These are phyloP conservation scores for Poa pratensis DNA, from an alignment of 176 grass and related monocot genomes.

Conservation along the genomic window DNA sequence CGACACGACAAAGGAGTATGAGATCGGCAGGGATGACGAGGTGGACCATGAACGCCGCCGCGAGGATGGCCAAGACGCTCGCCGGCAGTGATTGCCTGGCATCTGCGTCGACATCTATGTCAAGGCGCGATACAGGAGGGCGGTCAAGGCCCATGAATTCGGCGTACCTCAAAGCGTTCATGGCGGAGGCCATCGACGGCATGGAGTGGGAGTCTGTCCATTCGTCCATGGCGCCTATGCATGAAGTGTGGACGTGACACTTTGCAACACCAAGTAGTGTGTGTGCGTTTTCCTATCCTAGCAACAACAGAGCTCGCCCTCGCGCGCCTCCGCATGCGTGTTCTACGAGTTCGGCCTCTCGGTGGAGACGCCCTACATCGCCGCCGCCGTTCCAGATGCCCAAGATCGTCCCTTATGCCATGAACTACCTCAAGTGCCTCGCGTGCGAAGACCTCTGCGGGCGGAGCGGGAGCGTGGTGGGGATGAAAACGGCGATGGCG, in stretches of 20 bases:
- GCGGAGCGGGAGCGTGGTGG: slow-evolving; percentile 33
- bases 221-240: slow-evolving; percentile 50
- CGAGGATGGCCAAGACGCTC: slow-evolving; percentile 59
- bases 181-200: slow-evolving; percentile 55
- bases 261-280: too few species aligned
- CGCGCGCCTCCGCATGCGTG: slow-evolving; percentile 42
- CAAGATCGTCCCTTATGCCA: slow-evolving; percentile 67
- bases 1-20: background rate
- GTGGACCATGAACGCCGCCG: slow-evolving; percentile 37
- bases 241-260: slow-evolving; percentile 33
- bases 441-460: slow-evolving; percentile 50
- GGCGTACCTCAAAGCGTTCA: slow-evolving; percentile 64
- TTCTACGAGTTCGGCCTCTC: slow-evolving; percentile 69
- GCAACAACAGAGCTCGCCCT: slow-evolving; percentile 43
- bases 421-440: slow-evolving; percentile 73
- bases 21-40: slow-evolving; percentile 49
- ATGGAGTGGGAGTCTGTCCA: slow-evolving; percentile 72
- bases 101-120: slow-evolving; percentile 79
- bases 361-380: slow-evolving; percentile 52
- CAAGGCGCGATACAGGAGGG: slow-evolving; percentile 65
- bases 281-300: too few species aligned
- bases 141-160: slow-evolving; percentile 69
- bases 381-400: slow-evolving; percentile 43
- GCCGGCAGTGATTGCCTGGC: slow-evolving; percentile 64
- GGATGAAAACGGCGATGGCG: background rate